phyloP scores from a whole-genome alignment of 140 eudicot species.

The Stevia rebaudiana region DNA sequence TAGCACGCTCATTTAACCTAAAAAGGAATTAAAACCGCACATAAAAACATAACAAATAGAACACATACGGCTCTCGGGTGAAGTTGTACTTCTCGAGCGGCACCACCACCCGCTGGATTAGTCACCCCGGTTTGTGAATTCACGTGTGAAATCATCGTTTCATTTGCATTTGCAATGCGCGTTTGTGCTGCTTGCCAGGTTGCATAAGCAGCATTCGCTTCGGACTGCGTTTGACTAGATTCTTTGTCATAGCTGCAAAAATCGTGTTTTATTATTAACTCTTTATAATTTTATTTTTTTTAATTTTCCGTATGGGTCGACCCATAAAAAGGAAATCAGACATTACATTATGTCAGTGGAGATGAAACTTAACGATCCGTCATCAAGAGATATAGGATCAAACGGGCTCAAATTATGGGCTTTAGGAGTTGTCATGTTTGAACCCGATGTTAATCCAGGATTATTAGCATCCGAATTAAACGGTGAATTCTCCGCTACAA shows the following conservation, averaged over 20 bases:
- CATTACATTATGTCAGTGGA: conserved; percentile 50
- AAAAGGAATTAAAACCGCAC: neutral
- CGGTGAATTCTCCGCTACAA: conserved; percentile 77
- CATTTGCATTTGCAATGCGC: conserved; percentile 49
- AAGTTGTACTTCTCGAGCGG: conserved; percentile 63
- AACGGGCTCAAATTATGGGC: conserved; percentile 27
- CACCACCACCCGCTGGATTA: conserved; percentile 48
- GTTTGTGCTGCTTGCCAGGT: conserved; percentile 79
- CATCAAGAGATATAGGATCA: conserved; percentile 36
- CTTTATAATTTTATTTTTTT: no score
- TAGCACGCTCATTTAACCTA: neutral
- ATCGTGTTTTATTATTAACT: conserved; percentile 3
- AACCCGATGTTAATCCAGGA: conserved; percentile 26
- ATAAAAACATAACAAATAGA: neutral
- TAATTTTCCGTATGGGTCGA: no score
- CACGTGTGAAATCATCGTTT: conserved; percentile 41
- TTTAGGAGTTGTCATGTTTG: conserved; percentile 36
- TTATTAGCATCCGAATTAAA: conserved; percentile 43
- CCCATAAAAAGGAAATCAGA: neutral
- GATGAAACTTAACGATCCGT: conserved; percentile 32
- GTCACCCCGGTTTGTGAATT: conserved; percentile 48
- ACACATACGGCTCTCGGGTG: conserved; percentile 85
- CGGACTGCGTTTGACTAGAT: conserved; percentile 45
- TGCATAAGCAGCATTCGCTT: conserved; percentile 57
- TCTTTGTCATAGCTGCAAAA: conserved; percentile 50